Evolutionary conservation across 2,329 filamentous ascomycete genomes (phyloP).

Genomic region (Hypoxylon sp.): DNA sequence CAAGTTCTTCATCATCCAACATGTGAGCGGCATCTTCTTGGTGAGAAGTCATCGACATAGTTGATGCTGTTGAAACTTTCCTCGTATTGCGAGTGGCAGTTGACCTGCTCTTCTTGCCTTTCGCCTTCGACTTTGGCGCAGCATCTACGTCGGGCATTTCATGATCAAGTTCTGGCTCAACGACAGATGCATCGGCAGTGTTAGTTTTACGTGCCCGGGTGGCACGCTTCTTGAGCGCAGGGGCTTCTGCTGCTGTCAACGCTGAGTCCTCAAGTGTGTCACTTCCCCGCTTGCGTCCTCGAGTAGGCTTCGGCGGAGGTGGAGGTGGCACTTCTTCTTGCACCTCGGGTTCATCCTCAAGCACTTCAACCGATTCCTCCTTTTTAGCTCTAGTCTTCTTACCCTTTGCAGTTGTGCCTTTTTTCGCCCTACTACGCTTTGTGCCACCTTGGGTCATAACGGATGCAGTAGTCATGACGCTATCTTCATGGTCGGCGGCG

Average conservation of each 20-base stretch:
- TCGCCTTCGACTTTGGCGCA: constrained; percentile 53
- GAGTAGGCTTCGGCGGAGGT: constrained; percentile 59
- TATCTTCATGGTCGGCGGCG: constrained; percentile 69
- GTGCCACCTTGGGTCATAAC: constrained; percentile 69
- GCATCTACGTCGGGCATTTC: constrained; percentile 57
- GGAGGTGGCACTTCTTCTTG: constrained; percentile 49
- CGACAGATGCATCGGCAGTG: constrained; percentile 57
- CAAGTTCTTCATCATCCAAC: constrained; percentile 75
- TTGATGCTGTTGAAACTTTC: constrained; percentile 67
- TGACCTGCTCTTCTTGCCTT: constrained; percentile 62
- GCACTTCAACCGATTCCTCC: constrained; percentile 66
- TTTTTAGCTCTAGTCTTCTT: constrained; percentile 67
- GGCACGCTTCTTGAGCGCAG: constrained; percentile 72
- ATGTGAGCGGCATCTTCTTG: constrained; percentile 58
- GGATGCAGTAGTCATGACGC: constrained; percentile 71
- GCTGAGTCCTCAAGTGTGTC: constrained; percentile 68
- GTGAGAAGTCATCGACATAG: constrained; percentile 58
- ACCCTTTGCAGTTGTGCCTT: constrained; percentile 64
- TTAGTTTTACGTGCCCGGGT: constrained; percentile 66
- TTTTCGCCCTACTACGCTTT: constrained; percentile 68
- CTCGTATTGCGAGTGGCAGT: constrained; percentile 60
- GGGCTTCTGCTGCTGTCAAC: constrained; percentile 61
- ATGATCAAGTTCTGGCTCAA: constrained; percentile 58
- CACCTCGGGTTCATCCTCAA: constrained; percentile 57
- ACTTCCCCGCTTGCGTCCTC: constrained; percentile 75